Evolutionary conservation across 345 rosid species (phyloP).

Genomic region (Sonneratia alba): DNA sequence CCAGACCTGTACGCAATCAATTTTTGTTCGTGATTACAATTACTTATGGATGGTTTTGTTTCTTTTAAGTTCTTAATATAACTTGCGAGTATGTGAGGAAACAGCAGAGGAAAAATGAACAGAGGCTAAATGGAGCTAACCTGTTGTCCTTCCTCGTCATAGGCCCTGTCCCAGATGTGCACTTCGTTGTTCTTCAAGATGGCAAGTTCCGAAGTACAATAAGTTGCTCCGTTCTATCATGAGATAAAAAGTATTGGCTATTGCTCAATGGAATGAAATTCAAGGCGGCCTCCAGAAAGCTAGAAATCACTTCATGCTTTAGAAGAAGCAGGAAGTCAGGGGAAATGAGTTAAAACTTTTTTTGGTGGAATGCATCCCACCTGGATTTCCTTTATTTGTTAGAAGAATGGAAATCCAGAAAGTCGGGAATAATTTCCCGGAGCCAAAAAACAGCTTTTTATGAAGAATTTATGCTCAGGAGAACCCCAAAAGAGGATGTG

Average conservation of each 20-base stretch:
- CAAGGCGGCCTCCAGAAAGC: background rate
- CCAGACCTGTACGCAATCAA: constrained; percentile 52
- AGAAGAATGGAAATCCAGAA: no score
- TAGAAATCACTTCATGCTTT: background rate
- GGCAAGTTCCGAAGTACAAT: constrained; percentile 75
- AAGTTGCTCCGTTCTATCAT: constrained; percentile 58
- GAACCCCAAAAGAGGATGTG: no score
- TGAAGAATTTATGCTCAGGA: no score
- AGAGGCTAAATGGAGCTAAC: constrained; percentile 19
- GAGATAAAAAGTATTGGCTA: background rate
- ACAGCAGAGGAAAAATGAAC: background rate
- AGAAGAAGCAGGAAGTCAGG: no score
- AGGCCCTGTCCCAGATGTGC: constrained; percentile 88
- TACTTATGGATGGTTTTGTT: background rate
- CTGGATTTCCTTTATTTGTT: background rate
- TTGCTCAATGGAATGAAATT: background rate
- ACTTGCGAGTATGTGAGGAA: background rate
- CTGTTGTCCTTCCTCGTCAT: constrained; percentile 64
- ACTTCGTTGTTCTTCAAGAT: constrained; percentile 74
- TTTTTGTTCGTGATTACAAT: background rate
- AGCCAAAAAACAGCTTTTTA: no score
- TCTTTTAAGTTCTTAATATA: background rate
- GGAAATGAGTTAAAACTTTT: background rate
- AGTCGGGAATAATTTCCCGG: no score
- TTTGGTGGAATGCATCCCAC: background rate